Evolutionary conservation across 2,329 filamentous ascomycete genomes (phyloP).

Genomic region (Salinomyces thailandicus): DNA sequence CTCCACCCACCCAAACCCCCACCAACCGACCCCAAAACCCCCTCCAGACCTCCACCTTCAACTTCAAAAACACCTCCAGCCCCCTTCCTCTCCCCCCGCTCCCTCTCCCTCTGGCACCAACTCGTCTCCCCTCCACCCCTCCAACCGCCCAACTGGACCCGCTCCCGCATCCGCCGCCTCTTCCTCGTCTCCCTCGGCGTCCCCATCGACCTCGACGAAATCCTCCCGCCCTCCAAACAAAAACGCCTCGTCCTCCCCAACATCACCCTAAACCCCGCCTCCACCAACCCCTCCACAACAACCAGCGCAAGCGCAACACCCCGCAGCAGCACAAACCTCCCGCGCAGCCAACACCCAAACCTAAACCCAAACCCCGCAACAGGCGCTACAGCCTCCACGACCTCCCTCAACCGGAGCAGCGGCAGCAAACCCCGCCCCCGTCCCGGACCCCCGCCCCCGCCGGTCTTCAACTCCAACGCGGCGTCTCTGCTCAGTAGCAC

Average conservation of each 20-base stretch:
- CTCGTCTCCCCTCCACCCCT: constrained; percentile 88
- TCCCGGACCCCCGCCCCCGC: constrained; percentile 53
- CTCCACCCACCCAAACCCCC: constrained; percentile 51
- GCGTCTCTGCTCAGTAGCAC: constrained; percentile 71
- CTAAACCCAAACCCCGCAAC: constrained; percentile 1
- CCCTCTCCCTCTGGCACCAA: constrained; percentile 89
- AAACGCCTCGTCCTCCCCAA: constrained; percentile 94
- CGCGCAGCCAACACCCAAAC: constrained; percentile 29
- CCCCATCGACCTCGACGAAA: constrained; percentile 92
- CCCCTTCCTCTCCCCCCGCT: constrained; percentile 74
- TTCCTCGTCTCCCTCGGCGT: constrained; percentile 95
- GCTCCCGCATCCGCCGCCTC: constrained; percentile 83
- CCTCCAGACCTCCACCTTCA: constrained; percentile 18
- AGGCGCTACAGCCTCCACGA: constrained; percentile 20
- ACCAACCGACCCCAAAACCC: constrained; percentile 22
- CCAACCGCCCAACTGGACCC: constrained; percentile 95
- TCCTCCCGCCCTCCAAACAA: constrained; percentile 90
- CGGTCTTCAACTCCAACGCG: constrained; percentile 67
- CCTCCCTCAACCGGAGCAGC: constrained; percentile 23
- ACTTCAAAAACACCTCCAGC: constrained; percentile 30
- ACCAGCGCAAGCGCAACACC: constrained; percentile 33
- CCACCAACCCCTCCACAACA: too few species aligned
- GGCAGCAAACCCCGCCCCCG: constrained; percentile 22
- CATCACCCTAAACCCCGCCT: constrained; percentile 38
- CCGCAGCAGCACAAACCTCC: constrained; percentile 22